Evolutionary conservation across 352 stramenopile genomes (phyloP).

Genomic region (Pythium myriotylum): DNA sequence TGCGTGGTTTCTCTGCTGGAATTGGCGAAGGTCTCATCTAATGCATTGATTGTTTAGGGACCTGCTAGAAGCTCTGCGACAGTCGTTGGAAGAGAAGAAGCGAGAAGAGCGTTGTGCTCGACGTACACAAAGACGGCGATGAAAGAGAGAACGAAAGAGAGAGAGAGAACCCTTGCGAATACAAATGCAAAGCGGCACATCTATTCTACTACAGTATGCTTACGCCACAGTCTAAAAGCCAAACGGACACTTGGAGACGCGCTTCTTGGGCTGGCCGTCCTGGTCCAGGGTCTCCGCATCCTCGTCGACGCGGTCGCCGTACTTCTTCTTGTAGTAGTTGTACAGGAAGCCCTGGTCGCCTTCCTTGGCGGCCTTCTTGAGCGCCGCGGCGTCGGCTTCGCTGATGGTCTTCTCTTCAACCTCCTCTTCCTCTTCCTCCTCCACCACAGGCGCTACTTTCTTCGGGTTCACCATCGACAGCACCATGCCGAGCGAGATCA

Average conservation of each 20-base stretch:
- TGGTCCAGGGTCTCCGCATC: conserved; percentile 7
- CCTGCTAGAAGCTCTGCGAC: conserved; percentile 48
- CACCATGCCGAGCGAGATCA: conserved; percentile 49
- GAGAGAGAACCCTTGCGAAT: too few relatives aligned
- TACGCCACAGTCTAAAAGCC: conserved; percentile 34
- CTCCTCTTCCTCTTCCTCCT: conserved; percentile 8
- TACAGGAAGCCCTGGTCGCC: conserved; percentile 24
- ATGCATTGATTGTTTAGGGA: conserved; percentile 35
- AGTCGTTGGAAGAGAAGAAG: conserved; percentile 74
- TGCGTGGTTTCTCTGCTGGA: background rate
- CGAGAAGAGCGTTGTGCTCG: conserved; percentile 47
- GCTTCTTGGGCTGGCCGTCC: conserved; percentile 48
- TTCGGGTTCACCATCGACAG: conserved; percentile 24
- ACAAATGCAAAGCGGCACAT: background rate
- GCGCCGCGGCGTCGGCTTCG: conserved; percentile 9
- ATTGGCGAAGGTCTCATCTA: too few relatives aligned
- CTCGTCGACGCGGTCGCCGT: conserved; percentile 14
- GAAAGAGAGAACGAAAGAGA: background rate
- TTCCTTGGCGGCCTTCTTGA: conserved; percentile 17
- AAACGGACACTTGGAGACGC: conserved; percentile 61
- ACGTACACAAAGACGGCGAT: conserved; percentile 45
- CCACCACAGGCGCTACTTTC: background rate
- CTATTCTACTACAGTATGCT: background rate
- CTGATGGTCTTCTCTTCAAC: conserved; percentile 1
- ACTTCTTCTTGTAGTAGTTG: conserved; percentile 32